Evolutionary conservation across 2,329 filamentous ascomycete genomes (phyloP).

Genomic region (Drechslerella dactyloides): DNA sequence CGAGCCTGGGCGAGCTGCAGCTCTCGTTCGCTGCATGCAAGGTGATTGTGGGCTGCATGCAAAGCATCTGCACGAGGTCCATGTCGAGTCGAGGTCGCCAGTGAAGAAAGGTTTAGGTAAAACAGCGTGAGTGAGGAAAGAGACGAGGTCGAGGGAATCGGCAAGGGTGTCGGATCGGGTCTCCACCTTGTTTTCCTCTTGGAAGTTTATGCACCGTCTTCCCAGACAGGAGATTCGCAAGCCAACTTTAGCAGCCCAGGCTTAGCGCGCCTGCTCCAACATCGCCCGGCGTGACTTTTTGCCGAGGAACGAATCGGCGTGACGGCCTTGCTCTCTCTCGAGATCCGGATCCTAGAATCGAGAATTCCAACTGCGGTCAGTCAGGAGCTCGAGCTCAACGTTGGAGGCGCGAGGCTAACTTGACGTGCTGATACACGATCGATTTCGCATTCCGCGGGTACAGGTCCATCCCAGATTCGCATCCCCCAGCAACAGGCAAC

Average conservation of each 20-base stretch:
- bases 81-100: conserved; percentile 45
- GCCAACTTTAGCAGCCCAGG: not conserved
- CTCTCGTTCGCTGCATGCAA: conserved; percentile 51
- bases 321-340: not conserved
- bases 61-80: conserved; percentile 51
- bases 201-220: conserved; percentile 47
- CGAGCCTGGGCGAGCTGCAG: conserved; percentile 48
- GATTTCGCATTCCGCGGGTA: conserved; percentile 11
- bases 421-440: not conserved
- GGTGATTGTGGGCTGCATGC: conserved; percentile 51
- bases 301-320: conserved; percentile 29
- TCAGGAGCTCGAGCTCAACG: too few relatives aligned
- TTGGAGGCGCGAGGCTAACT: not conserved
- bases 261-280: conserved; percentile 51
- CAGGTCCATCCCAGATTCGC: conserved; percentile 7
- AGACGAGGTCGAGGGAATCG: conserved; percentile 34
- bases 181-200: conserved; percentile 47
- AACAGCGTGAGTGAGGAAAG: conserved; percentile 29
- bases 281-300: conserved; percentile 47
- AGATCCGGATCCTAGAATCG: too few relatives aligned
- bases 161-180: conserved; percentile 14
- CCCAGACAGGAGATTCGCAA: conserved; percentile 50
- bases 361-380: conserved; percentile 13
- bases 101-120: conserved; percentile 49
- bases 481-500: not conserved